These are phyloP conservation scores for Vitis cinerea DNA, from an alignment of 164 flowering plant species.

Conservation along the genomic window DNA sequence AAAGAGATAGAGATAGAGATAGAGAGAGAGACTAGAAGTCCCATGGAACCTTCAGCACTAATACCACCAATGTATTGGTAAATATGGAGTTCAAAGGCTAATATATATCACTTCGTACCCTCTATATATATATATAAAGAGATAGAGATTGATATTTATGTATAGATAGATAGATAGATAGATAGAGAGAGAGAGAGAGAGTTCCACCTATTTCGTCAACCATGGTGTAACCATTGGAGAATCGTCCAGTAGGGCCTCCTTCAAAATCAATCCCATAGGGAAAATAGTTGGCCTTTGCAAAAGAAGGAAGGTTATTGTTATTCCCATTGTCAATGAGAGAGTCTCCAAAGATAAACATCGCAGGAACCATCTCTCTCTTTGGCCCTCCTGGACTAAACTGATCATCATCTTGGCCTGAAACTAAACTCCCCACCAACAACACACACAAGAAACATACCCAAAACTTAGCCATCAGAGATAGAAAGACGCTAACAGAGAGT, in stretches of 20 bases:
- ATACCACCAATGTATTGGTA: too few species aligned
- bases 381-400: conserved; percentile 13
- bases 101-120: too few species aligned
- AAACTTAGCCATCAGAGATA: conserved; percentile 14
- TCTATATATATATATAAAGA: too few species aligned
- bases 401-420: conserved; percentile 17
- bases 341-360: conserved; percentile 76
- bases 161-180: too few species aligned
- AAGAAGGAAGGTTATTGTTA: conserved; percentile 68
- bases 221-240: conserved; percentile 88
- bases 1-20: neutral
- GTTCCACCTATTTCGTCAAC: conserved; percentile 63
- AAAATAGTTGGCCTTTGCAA: conserved; percentile 88
- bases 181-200: neutral
- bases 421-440: neutral
- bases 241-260: conserved; percentile 85
- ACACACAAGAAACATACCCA: conserved; percentile 1
- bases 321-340: conserved; percentile 86
- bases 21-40: neutral
- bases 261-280: conserved; percentile 91
- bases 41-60: too few species aligned
- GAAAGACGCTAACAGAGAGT: conserved; percentile 4
- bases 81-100: too few species aligned
- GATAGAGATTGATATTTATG: too few species aligned
- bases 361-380: conserved; percentile 51